These are phyloP conservation scores for Rhizopogon roseolus DNA, from an alignment of 768 basidiomycete species.

Conservation along the genomic window DNA sequence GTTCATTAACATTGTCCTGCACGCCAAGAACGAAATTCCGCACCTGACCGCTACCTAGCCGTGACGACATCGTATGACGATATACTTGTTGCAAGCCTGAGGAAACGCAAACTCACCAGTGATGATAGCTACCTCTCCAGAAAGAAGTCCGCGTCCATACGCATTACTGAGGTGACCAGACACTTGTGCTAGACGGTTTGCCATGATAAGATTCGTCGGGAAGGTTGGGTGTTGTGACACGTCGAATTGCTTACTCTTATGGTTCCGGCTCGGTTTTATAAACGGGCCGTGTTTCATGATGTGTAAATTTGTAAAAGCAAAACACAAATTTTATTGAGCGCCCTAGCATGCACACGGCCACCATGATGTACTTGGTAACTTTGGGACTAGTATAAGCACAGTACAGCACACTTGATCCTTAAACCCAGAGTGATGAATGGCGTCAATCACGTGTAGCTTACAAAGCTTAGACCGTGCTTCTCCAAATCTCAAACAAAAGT, in stretches of 20 bases:
- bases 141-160: slow-evolving; percentile 52
- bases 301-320: no score
- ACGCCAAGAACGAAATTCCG: neutral
- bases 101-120: slow-evolving; percentile 49
- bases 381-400: no score
- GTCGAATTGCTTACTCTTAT: neutral
- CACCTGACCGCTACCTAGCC: slow-evolving; percentile 72
- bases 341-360: no score
- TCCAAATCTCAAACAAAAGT: neutral
- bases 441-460: no score
- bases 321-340: no score
- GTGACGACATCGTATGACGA: neutral
- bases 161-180: slow-evolving; percentile 61
- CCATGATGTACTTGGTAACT: no score
- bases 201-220: slow-evolving; percentile 30
- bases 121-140: slow-evolving; percentile 79
- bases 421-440: no score
- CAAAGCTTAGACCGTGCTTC: no score
- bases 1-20: neutral
- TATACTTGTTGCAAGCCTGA: neutral
- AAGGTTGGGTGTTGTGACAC: neutral
- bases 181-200: slow-evolving; percentile 61
- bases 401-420: no score
- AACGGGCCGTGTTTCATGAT: no score
- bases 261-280: no score